Percentiles rank a stretch among this genome's conserved stretches.
These are phyloP conservation scores for Leptosphaerulina australis DNA, from an alignment of 2,329 filamentous ascomycete species.

Conservation along the genomic window DNA sequence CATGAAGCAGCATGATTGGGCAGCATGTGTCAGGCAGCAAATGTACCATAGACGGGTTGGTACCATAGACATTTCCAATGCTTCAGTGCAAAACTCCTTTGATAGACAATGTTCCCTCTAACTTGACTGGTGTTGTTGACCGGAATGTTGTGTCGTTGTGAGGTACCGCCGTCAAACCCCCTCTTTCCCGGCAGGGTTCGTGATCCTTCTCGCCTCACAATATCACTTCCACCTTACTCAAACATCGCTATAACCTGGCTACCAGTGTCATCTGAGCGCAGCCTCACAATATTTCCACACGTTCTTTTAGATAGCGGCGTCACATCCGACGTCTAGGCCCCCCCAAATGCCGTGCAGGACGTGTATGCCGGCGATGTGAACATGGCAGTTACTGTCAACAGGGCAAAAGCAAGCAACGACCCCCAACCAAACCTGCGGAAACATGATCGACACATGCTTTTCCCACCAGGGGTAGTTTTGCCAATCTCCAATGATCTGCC, in stretches of 20 bases:
- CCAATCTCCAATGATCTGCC: slow-evolving; percentile 20
- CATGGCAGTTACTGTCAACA: slow-evolving; percentile 5
- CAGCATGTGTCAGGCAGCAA: slow-evolving; percentile 33
- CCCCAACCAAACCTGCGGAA: slow-evolving; percentile 12
- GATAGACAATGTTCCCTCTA: neutral
- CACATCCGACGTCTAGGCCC: neutral
- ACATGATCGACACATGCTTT: slow-evolving; percentile 21
- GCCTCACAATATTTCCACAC: slow-evolving; percentile 3
- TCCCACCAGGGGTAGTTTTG: slow-evolving; percentile 15
- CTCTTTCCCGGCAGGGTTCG: slow-evolving; percentile 14
- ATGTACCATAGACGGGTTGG: slow-evolving; percentile 27
- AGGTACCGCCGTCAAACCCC: slow-evolving; percentile 4
- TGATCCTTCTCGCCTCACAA: slow-evolving; percentile 18
- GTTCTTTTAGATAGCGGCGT: neutral
- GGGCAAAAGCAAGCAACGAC: slow-evolving; percentile 9
- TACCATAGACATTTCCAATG: slow-evolving; percentile 26
- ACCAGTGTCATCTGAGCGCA: slow-evolving; percentile 3
- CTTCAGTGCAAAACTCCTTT: slow-evolving; percentile 23
- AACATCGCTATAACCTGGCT: neutral
- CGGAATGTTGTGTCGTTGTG: neutral
- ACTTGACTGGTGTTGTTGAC: neutral
- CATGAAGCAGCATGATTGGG: slow-evolving; percentile 21
- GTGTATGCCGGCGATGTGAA: slow-evolving; percentile 12
- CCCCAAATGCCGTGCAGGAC: neutral
- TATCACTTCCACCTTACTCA: neutral